Evolutionary conservation across 306 rosid species (phyloP).

Genomic region (Medicago truncatula): MtrunA17r5.0-ANR NC_053042.1:36163501-36164000

Average conservation of each 20-base stretch:
- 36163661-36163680: conserved; percentile 52
- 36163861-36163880: conserved; percentile 51
- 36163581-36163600: conserved; percentile 52
- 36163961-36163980: conserved; percentile 49
- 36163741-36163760: no score
- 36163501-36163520: conserved; percentile 67
- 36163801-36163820: no score
- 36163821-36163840: conserved; percentile 49
- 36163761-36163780: no score
- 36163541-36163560: conserved; percentile 53
- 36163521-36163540: conserved; percentile 56
- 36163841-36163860: conserved; percentile 48
- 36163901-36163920: conserved; percentile 49
- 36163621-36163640: conserved; percentile 67
- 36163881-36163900: conserved; percentile 49
- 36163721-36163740: no score
- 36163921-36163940: conserved; percentile 44
- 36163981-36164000: conserved; percentile 29
- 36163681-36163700: conserved; percentile 73
- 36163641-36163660: conserved; percentile 55
- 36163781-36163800: no score
- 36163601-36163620: conserved; percentile 45
- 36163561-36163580: conserved; percentile 70
- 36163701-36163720: conserved; percentile 58
- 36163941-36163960: conserved; percentile 48